These are phyloP conservation scores for Leptographium wingfieldii DNA, from an alignment of 2,329 filamentous ascomycete genomes.

Conservation along the genomic window DNA sequence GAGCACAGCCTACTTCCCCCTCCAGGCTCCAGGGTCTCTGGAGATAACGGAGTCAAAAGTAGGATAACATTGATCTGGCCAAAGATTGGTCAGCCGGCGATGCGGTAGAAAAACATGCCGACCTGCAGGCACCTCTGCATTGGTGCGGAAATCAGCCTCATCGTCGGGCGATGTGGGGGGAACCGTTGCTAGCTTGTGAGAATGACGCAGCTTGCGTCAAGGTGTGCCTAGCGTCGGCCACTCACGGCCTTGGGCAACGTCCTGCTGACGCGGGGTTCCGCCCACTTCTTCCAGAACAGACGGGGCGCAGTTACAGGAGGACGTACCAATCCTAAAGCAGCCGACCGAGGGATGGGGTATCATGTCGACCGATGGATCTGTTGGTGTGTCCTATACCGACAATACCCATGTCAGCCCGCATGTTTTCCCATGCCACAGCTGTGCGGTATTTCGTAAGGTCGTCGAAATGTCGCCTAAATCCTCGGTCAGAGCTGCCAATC, in stretches of 20 bases:
- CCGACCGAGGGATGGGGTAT: not conserved
- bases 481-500: not conserved
- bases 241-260: not conserved
- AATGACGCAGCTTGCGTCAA: not conserved
- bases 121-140: not conserved
- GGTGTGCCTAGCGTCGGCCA: not conserved
- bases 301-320: not conserved
- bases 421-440: not conserved
- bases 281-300: not conserved
- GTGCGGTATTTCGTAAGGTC: not conserved
- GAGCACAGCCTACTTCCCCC: not conserved
- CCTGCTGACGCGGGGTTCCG: not conserved
- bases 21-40: not conserved
- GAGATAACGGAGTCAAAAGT: not conserved
- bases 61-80: not conserved
- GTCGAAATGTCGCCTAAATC: not conserved
- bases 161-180: not conserved
- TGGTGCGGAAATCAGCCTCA: not conserved
- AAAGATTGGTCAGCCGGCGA: not conserved
- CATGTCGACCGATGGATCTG: not conserved
- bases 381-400: conserved; percentile 2
- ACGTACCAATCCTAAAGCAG: not conserved
- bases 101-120: not conserved
- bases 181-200: not conserved
- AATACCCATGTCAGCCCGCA: not conserved